A percentile compares a stretch with the other conserved stretches of the same genome.
Evolutionary conservation across 768 basidiomycete species (phyloP).

Genomic region (Lentinula detonsa): DNA sequence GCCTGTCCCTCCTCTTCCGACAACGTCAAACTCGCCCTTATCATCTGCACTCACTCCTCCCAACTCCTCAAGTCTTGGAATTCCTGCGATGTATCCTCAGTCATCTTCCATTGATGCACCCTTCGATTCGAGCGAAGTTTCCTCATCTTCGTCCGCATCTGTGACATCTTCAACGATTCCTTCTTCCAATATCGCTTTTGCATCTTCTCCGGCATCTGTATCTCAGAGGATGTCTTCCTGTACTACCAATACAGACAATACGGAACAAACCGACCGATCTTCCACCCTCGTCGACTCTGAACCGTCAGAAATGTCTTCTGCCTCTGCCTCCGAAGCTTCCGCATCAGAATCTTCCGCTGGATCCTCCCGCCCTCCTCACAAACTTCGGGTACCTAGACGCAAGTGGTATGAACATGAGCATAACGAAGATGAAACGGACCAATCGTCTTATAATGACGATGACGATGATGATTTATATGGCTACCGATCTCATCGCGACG

Average conservation of each 20-base stretch:
- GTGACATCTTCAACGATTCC: neutral
- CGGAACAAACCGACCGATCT: neutral
- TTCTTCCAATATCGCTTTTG: neutral
- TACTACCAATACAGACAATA: neutral
- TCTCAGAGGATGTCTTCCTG: neutral
- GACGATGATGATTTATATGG: constrained; percentile 4
- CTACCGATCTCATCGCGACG: constrained; percentile 14
- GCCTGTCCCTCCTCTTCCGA: neutral
- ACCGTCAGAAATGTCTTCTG: neutral
- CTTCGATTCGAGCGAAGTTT: neutral
- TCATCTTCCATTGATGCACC: neutral
- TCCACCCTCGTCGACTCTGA: constrained; percentile 1
- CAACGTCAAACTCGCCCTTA: neutral
- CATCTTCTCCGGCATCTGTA: neutral
- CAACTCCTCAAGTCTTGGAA: neutral
- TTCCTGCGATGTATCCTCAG: neutral
- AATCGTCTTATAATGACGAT: neutral
- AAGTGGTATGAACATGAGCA: constrained; percentile 16
- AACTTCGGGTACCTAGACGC: neutral
- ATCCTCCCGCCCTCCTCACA: neutral
- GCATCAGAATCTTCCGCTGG: neutral
- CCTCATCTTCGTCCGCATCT: neutral
- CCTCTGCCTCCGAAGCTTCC: neutral
- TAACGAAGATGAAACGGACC: constrained; percentile 2
- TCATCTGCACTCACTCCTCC: neutral